These are phyloP conservation scores for Botrytis hyacinthi DNA, from an alignment of 2,329 filamentous ascomycete genomes.

Conservation along the genomic window DNA sequence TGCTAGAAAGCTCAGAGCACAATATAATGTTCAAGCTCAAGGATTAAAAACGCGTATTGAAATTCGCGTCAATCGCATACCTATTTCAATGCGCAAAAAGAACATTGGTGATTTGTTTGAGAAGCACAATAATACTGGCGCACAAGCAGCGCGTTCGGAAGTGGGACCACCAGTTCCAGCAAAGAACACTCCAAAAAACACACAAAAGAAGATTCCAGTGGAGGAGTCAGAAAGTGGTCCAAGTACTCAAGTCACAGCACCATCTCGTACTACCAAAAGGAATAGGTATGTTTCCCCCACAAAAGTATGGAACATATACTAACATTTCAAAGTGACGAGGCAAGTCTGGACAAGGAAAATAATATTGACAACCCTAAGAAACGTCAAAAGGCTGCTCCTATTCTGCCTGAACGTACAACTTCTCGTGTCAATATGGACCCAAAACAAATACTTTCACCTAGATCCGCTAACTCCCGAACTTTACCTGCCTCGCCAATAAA, in stretches of 20 bases:
- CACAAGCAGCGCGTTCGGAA: slow-evolving; percentile 16
- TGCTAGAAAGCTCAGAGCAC: slow-evolving; percentile 80
- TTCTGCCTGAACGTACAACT: slow-evolving; percentile 40
- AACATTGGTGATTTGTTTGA: slow-evolving; percentile 73
- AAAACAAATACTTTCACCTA: slow-evolving; percentile 72
- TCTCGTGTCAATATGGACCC: slow-evolving; percentile 46
- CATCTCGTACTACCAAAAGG: slow-evolving; percentile 46
- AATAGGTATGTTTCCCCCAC: slow-evolving; percentile 47
- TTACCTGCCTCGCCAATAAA: slow-evolving; percentile 34
- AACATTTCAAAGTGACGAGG: slow-evolving; percentile 53
- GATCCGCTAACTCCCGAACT: slow-evolving; percentile 72
- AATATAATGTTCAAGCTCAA: slow-evolving; percentile 85
- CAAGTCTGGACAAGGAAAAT: slow-evolving; percentile 75
- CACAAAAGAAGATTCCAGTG: slow-evolving; percentile 32
- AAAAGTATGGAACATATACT: neutral
- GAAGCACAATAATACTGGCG: slow-evolving; percentile 32
- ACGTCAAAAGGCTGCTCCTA: slow-evolving; percentile 42
- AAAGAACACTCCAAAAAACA: slow-evolving; percentile 29
- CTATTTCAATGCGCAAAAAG: slow-evolving; percentile 70
- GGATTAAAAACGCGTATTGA: slow-evolving; percentile 83
- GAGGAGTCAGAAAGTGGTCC: slow-evolving; percentile 28
- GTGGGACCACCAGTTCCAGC: slow-evolving; percentile 23
- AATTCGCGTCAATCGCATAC: slow-evolving; percentile 90
- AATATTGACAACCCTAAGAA: slow-evolving; percentile 69
- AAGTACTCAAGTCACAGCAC: slow-evolving; percentile 30